Evolutionary conservation across 83 land plant species (phyloP).

Genomic region (Diphasiastrum complanatum): DNA sequence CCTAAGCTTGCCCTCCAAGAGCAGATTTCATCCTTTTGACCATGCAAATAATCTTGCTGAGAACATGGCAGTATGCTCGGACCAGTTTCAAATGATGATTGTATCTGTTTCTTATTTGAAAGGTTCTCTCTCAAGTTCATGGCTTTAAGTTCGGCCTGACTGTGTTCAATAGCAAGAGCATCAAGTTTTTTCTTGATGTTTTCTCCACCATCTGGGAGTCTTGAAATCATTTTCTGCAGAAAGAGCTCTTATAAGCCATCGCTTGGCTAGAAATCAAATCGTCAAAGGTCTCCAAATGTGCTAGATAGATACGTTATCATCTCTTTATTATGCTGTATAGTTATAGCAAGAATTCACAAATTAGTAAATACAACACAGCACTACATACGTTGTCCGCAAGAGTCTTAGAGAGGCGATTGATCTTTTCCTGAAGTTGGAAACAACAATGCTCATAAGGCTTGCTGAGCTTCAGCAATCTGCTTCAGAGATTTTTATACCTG

Average conservation of each 20-base stretch:
- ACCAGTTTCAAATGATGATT: too few species aligned
- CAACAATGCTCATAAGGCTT: not conserved
- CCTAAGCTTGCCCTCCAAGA: too few species aligned
- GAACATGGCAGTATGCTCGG: too few species aligned
- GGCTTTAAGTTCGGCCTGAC: constrained; percentile 2
- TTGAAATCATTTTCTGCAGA: constrained; percentile 18
- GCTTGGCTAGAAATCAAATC: not conserved
- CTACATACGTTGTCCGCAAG: constrained; percentile 16
- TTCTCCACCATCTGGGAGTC: constrained; percentile 27
- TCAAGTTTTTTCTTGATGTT: constrained; percentile 22
- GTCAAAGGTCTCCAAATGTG: not conserved
- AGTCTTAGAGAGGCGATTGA: constrained; percentile 18
- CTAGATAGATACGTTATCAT: not conserved
- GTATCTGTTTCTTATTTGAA: too few species aligned
- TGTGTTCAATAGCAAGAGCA: constrained; percentile 17
- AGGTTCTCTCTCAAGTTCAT: constrained; percentile 18
- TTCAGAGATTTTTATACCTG: constrained; percentile 2
- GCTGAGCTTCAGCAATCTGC: constrained; percentile 1
- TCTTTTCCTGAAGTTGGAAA: constrained; percentile 4
- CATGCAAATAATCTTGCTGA: too few species aligned
- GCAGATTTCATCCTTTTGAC: too few species aligned
- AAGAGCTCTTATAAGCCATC: not conserved
- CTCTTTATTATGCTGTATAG: not conserved
- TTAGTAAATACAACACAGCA: not conserved
- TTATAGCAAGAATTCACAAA: not conserved